These are phyloP conservation scores for Emergomyces pasteurianus DNA, from an alignment of 2,329 filamentous ascomycete genomes.

Conservation along the genomic window DNA sequence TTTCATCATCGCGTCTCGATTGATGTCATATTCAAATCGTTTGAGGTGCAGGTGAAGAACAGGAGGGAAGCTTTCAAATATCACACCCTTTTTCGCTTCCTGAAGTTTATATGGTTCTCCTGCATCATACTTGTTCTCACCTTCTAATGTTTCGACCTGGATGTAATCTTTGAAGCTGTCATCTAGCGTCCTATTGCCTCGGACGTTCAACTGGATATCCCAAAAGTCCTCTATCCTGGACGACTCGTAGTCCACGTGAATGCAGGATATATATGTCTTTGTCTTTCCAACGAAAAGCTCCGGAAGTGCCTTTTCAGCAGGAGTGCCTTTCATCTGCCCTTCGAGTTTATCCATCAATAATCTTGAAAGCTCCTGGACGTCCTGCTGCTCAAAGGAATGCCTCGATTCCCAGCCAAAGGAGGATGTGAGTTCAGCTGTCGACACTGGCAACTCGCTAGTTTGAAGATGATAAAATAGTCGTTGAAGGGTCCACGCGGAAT, in stretches of 20 bases:
- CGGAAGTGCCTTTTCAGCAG: conserved; percentile 75
- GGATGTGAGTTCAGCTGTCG: conserved; percentile 84
- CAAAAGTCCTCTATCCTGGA: conserved; percentile 95
- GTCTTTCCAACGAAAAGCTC: conserved; percentile 94
- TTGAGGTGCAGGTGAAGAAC: conserved; percentile 32
- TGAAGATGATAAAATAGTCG: conserved; percentile 91
- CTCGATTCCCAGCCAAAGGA: conserved; percentile 98
- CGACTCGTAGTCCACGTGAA: conserved; percentile 95
- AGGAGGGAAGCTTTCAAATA: conserved; percentile 63
- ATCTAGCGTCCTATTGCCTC: conserved; percentile 81
- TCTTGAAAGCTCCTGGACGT: conserved; percentile 90
- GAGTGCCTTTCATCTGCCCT: conserved; percentile 94
- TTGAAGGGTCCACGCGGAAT: conserved; percentile 89
- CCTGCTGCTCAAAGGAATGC: conserved; percentile 97
- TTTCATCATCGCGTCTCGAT: conserved; percentile 97
- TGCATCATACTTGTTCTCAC: conserved; percentile 96
- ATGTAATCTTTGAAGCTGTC: conserved; percentile 96
- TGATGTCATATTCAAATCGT: conserved; percentile 94
- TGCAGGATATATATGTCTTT: conserved; percentile 97
- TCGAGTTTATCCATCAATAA: conserved; percentile 97
- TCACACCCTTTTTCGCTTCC: conserved; percentile 94
- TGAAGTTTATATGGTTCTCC: conserved; percentile 82
- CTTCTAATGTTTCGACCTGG: conserved; percentile 90
- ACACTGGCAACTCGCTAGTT: conserved; percentile 69
- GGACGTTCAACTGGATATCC: conserved; percentile 96